Conservation (phyloP, 495 filamentous ascomycete genomes). For the Daldinia bambusicola region DNA sequence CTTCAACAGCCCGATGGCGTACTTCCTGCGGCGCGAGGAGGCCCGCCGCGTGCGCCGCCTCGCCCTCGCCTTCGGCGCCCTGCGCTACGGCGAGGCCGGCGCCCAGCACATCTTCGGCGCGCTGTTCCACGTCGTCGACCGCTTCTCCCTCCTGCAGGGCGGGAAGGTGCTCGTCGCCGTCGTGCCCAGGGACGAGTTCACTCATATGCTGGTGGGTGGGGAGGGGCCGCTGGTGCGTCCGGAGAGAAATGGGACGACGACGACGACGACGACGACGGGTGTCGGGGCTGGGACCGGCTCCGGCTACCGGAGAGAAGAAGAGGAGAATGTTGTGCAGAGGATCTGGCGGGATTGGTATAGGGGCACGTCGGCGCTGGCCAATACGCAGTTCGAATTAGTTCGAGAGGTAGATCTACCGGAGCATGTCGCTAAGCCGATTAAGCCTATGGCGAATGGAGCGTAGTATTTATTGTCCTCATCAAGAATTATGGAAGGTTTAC, state of each 20-base stretch:
- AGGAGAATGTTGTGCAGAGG: conserved; percentile 52
- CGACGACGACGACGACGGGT: too few relatives aligned
- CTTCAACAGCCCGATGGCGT: conserved; percentile 55
- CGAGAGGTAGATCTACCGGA: conserved; percentile 47
- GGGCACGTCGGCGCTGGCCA: conserved; percentile 49
- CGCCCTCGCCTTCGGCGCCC: conserved; percentile 50
- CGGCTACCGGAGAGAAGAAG: too few relatives aligned
- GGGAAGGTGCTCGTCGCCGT: conserved; percentile 49
- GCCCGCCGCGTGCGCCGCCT: conserved; percentile 50
- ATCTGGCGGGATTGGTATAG: conserved; percentile 54
- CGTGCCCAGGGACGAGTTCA: conserved; percentile 46
- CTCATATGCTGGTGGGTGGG: conserved; percentile 39
- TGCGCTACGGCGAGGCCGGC: conserved; percentile 45
- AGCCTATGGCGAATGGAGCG: conserved; percentile 6
- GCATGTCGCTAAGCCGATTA: conserved; percentile 39
- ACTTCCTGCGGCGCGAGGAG: conserved; percentile 53
- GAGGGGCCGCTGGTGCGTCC: conserved; percentile 28
- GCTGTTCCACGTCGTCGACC: conserved; percentile 55
- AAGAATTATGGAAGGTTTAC: neutral
- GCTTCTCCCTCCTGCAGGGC: conserved; percentile 39
- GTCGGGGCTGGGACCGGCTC: conserved; percentile 35
- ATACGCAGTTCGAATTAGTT: conserved; percentile 52
- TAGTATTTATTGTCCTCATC: neutral
- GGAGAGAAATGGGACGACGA: neutral
- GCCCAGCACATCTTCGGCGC: conserved; percentile 53